These are phyloP conservation scores for Musa acuminata DNA, from an alignment of 176 grass and related monocot genomes.

Conservation along the genomic window DNA sequence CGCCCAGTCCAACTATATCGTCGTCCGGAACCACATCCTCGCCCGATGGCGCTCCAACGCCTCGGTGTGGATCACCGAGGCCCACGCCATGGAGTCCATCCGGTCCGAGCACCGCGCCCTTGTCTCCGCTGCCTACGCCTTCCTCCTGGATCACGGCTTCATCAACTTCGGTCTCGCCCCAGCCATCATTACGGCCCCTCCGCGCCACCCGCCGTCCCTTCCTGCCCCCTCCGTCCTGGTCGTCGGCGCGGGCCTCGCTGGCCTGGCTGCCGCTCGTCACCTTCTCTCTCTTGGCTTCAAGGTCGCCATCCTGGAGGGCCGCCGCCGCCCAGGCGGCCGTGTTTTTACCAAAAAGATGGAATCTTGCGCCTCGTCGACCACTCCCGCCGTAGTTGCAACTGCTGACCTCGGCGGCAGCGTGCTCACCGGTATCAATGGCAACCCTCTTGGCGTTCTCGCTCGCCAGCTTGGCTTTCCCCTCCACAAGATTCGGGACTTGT, in stretches of 20 bases:
- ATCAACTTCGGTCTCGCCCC: constrained; percentile 86
- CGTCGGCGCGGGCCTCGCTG: constrained; percentile 77
- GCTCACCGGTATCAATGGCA: constrained; percentile 94
- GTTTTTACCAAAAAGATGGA: constrained; percentile 80
- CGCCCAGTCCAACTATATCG: constrained; percentile 80
- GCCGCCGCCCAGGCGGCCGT: constrained; percentile 67
- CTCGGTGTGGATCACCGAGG: constrained; percentile 36
- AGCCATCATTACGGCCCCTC: constrained; percentile 42
- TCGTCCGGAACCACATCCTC: constrained; percentile 89
- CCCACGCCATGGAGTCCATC: constrained; percentile 68
- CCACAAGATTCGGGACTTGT: constrained; percentile 89
- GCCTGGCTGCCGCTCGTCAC: constrained; percentile 58
- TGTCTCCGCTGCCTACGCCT: constrained; percentile 61
- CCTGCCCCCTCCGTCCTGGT: constrained; percentile 67
- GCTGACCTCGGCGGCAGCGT: constrained; percentile 95
- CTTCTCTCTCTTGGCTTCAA: constrained; percentile 75
- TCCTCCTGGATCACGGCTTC: constrained; percentile 63
- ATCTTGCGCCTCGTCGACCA: constrained; percentile 29
- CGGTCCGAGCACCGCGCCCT: constrained; percentile 69
- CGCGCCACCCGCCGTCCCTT: constrained; percentile 33
- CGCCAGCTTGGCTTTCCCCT: constrained; percentile 86
- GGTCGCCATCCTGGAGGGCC: constrained; percentile 73
- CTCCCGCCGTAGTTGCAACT: constrained; percentile 39
- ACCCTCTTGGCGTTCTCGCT: constrained; percentile 76
- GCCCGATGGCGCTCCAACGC: constrained; percentile 87